Evolutionary conservation across 139 green algal species (phyloP).

Genomic region (Pleodorina starrii): DNA sequence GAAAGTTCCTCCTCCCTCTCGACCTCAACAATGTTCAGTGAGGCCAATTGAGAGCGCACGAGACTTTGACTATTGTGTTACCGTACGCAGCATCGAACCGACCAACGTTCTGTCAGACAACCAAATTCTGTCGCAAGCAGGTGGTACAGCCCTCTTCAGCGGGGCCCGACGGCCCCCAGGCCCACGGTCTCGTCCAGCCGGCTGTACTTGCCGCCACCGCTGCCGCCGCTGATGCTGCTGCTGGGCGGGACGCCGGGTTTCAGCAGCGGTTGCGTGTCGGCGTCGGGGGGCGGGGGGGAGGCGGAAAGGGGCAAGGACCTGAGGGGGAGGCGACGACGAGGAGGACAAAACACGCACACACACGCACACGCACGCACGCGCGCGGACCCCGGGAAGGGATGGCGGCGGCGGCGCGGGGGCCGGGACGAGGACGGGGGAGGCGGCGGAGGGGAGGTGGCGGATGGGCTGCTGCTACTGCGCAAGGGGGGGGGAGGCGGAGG

Average conservation of each 20-base stretch:
- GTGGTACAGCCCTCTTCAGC: too few relatives aligned
- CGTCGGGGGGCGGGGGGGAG: neutral
- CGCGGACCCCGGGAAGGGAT: neutral
- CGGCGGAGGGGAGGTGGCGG: neutral
- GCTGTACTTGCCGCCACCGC: conserved; percentile 16
- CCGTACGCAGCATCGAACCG: too few relatives aligned
- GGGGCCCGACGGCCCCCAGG: neutral
- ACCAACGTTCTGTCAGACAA: too few relatives aligned
- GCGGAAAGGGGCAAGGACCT: neutral
- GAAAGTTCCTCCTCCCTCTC: too few relatives aligned
- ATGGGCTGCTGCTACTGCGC: too few relatives aligned
- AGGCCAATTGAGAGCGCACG: too few relatives aligned
- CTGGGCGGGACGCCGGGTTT: neutral
- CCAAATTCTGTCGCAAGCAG: too few relatives aligned
- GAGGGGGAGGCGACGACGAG: neutral
- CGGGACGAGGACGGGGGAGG: neutral
- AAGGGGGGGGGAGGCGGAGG: too few relatives aligned
- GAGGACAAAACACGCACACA: neutral
- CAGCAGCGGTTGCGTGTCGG: neutral
- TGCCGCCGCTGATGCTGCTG: neutral
- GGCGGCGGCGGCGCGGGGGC: neutral
- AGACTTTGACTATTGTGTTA: too few relatives aligned
- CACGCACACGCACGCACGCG: too few relatives aligned
- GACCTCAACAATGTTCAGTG: too few relatives aligned
- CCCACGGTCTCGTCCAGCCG: conserved; percentile 17